Base-by-base conservation (phyloP, 2,329 filamentous ascomycete species). In the Xylaria sp. region DNA sequence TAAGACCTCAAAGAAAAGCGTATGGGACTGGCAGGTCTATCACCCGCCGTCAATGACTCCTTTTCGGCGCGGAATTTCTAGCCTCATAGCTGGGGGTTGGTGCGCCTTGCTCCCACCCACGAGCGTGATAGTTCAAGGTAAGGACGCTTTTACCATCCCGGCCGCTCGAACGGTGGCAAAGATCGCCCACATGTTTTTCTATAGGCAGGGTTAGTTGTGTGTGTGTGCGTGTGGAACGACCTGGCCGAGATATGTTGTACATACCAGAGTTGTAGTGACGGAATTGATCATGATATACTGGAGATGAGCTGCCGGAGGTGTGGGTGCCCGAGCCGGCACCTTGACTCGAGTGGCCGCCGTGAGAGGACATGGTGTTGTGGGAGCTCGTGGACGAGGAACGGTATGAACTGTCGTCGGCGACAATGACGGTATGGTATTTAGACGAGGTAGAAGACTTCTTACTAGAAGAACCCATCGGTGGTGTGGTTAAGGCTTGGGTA, bases 361-460 rank as follows among this genome's bases (percentile, higher is more conserved):
- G 44, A 2, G 59, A 59, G 6, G 59, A 52, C 56, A 57, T 61
- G n/a, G 45, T 59, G 37, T 39, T 22, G 21, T 48, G 39, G 19
- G 52, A 52, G 43, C 20, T 52, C 9, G 45, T 22, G 3, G 50
- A 51, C 11, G 45, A 19, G 18, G 50, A 57, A 38, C 43, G 44
- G 17, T 42, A 41, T 37, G 44, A 39, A 18, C 42, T 44, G 38
- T 53, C n/a, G 48, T 54, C 45, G 19, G 56, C 42, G 42, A 56
- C 39, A 20, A 52, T 48, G 16, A 49, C 16, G 11, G 38, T 24
- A 37, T 51, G 53, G 24, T 47, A 53, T 47, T 11, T 46, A 9
- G 50, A 51, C 4, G 37, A 48, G 19, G n/a, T n/a, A n/a, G 20
- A 29, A 26, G 41, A 29, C 40, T 37, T 50, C n/a, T 52, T 49